Conservation (phyloP, 148 eudicot species). For the Vaccinium macrocarpon region DNA sequence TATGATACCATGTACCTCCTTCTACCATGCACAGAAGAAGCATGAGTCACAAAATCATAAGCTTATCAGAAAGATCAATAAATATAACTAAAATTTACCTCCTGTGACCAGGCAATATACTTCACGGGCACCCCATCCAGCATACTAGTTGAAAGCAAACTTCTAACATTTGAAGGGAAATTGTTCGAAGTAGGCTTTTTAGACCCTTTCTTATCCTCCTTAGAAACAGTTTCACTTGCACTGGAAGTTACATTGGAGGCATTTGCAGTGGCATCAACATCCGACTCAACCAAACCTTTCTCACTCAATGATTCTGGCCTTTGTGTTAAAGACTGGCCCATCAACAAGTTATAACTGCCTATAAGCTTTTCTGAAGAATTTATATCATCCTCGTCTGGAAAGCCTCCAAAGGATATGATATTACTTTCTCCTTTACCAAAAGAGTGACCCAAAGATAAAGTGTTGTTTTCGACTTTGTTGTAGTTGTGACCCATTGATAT, state of each 20-base stretch:
- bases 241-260: constrained; percentile 27
- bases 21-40: constrained; percentile 37
- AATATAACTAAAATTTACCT: constrained; percentile 42
- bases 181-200: constrained; percentile 54
- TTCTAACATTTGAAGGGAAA: constrained; percentile 84
- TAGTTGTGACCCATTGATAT: constrained; percentile 33
- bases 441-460: constrained; percentile 43
- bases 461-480: constrained; percentile 14
- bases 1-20: constrained; percentile 64
- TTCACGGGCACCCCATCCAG: constrained; percentile 85
- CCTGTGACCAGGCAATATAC: constrained; percentile 79
- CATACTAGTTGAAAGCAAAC: constrained; percentile 81
- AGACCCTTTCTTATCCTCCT: constrained; percentile 51
- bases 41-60: constrained; percentile 12
- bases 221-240: constrained; percentile 31
- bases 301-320: constrained; percentile 25
- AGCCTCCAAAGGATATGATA: constrained; percentile 64
- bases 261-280: constrained; percentile 31
- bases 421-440: constrained; percentile 47
- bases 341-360: constrained; percentile 33
- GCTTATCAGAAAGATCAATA: constrained; percentile 12
- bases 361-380: constrained; percentile 26
- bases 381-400: constrained; percentile 38
- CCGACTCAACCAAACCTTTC: constrained; percentile 31
- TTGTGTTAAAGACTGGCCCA: constrained; percentile 39